phyloP scores from a whole-genome alignment of 1,139 yeast genomes.

The Fermentozyma sake region DNA sequence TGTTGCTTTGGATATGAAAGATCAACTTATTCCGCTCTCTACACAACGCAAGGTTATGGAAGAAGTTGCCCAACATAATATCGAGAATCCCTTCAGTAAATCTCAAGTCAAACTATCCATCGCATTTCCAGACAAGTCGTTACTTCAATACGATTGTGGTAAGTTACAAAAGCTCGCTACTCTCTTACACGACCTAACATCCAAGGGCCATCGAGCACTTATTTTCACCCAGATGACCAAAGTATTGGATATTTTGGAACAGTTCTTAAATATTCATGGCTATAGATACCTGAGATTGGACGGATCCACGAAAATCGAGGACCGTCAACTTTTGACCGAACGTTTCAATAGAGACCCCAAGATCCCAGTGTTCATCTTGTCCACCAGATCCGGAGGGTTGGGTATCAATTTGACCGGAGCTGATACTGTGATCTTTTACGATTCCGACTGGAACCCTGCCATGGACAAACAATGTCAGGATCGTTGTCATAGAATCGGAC shows the following conservation, averaged over 20 bases:
- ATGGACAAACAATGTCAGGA: constrained; percentile 99
- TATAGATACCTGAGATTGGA: constrained; percentile 91
- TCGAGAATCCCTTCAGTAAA: constrained; percentile 68
- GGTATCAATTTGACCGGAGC: constrained; percentile 98
- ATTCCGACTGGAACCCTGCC: constrained; percentile 99
- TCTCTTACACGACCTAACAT: constrained; percentile 70
- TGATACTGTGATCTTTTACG: constrained; percentile 97
- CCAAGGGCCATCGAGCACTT: constrained; percentile 87
- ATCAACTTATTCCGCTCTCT: constrained; percentile 44
- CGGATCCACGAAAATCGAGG: constrained; percentile 97
- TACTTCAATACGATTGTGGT: constrained; percentile 95
- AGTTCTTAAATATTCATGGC: constrained; percentile 90
- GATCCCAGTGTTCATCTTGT: constrained; percentile 86
- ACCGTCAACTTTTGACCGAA: constrained; percentile 90
- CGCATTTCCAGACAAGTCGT: constrained; percentile 92
- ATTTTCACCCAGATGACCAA: constrained; percentile 98
- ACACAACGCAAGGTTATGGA: constrained; percentile 27
- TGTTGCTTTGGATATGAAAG: constrained; percentile 72
- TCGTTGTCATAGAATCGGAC: constrained; percentile 98
- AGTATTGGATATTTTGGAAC: constrained; percentile 89
- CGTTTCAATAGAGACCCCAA: constrained; percentile 82
- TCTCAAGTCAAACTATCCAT: constrained; percentile 84
- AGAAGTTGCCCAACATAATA: constrained; percentile 34
- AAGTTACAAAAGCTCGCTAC: constrained; percentile 81
- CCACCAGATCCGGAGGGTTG: constrained; percentile 96